Evolutionary conservation across 768 basidiomycete genomes (phyloP), one percentile per base, ranked within the genome.

Genomic region (Lactarius sanguifluus): DNA sequence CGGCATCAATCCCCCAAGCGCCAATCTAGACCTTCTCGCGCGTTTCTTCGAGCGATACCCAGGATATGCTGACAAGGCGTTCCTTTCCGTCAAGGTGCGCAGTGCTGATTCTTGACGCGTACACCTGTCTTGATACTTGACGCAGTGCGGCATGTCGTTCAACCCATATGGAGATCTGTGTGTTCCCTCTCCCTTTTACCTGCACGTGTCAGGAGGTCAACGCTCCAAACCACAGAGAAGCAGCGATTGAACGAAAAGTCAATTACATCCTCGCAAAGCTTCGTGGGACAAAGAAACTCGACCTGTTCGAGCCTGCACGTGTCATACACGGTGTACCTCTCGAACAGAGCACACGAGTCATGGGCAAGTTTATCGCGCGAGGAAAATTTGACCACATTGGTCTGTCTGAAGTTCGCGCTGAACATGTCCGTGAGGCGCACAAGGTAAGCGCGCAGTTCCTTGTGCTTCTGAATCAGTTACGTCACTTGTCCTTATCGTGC

Each of bases 361-460:
- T 89, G 30, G 77, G 75, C 13, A 76, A 73, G 9, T 76, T 88
- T 40, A 73, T 81, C 62, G 76, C 83, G 25, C 84, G 85, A 68
- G 86, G 86, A 13, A 79, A 83, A 65, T 83, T 88, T 72, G 79
- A 81, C 70, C 81, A 86, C 72, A 85, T 89, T 66, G 85, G 86
- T 5, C 73, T 89, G 66, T 84, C 82, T 3, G 87, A 89, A 72
- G 80, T 80, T 71, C 79, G 76, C 18, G 82, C 79, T 1, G 78
- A 76, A 25, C 85, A 85, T 0, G 76, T 90, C 6, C 60, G 71
- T 54, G 61, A 71, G 41, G 83, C 79, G 0, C 70, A 78, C 59
- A 50, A n/a, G 12, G 70, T 66, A 32, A 65, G 41, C 32, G 25
- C 73, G 83, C 81, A 75, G 30, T 30, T 87, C 18, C 78, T 82